Conservation (phyloP, 257 asterid genomes). For the Ligustrum vulgare region DNA sequence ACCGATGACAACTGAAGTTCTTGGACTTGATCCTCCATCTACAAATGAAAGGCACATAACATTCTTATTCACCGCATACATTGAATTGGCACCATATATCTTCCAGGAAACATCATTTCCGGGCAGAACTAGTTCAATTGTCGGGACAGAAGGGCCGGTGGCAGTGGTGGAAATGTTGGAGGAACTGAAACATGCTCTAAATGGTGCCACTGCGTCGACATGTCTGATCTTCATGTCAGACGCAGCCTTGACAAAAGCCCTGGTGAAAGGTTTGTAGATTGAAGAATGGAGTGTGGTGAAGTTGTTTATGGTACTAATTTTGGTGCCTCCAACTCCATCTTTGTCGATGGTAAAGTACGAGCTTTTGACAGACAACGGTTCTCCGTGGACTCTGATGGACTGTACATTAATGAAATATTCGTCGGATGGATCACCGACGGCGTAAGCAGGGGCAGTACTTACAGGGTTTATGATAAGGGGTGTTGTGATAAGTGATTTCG, state of each 20-base stretch:
- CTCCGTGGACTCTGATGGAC: conserved; percentile 38
- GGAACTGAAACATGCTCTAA: conserved; percentile 49
- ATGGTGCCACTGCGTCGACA: conserved; percentile 48
- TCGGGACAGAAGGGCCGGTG: conserved; percentile 44
- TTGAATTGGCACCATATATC: conserved; percentile 42
- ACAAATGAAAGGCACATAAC: conserved; percentile 55
- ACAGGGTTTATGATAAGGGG: conserved; percentile 41
- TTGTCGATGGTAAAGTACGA: conserved; percentile 38
- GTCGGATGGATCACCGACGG: conserved; percentile 34
- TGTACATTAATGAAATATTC: conserved; percentile 53
- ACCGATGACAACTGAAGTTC: conserved; percentile 41
- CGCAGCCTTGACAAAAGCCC: conserved; percentile 47
- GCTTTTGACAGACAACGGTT: conserved; percentile 26
- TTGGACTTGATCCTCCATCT: conserved; percentile 48
- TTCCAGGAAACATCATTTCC: conserved; percentile 45
- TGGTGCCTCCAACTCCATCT: conserved; percentile 57
- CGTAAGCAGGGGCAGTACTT: conserved; percentile 25
- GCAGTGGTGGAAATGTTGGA: conserved; percentile 30
- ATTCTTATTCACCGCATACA: conserved; percentile 50
- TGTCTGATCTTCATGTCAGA: conserved; percentile 35
- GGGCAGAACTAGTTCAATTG: conserved; percentile 48
- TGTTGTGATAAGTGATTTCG: conserved; percentile 23
- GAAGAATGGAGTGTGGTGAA: conserved; percentile 43
- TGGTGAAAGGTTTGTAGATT: conserved; percentile 39
- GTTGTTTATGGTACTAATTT: conserved; percentile 45